Evolutionary conservation across 768 basidiomycete genomes (phyloP).

Genomic region (Xanthoconium stramineum): DNA sequence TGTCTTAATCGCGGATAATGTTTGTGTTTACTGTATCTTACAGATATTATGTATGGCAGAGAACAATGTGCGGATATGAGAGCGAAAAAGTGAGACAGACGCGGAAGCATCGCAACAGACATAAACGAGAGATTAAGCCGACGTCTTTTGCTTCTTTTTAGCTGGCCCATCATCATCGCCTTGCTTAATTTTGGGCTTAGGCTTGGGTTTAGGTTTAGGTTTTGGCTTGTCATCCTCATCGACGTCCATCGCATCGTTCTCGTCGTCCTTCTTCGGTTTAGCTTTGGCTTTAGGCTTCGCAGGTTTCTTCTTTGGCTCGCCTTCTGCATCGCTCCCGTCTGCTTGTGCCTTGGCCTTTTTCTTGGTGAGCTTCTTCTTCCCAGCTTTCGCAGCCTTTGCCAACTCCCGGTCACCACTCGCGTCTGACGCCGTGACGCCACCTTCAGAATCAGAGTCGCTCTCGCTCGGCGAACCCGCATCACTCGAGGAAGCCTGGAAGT

Average conservation of each 20-base stretch:
- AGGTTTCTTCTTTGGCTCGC: conserved; percentile 50
- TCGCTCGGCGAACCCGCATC: conserved; percentile 88
- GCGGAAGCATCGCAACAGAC: not conserved
- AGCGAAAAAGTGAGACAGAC: not conserved
- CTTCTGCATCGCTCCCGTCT: conserved; percentile 40
- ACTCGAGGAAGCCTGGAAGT: conserved; percentile 83
- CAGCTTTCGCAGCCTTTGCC: conserved; percentile 36
- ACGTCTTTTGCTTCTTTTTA: conserved; percentile 74
- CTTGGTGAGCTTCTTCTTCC: conserved; percentile 36
- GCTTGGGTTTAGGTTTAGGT: conserved; percentile 41
- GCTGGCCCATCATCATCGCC: conserved; percentile 51
- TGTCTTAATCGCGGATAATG: conserved; percentile 5
- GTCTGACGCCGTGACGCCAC: conserved; percentile 79
- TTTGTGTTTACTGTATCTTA: conserved; percentile 22
- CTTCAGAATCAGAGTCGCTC: conserved; percentile 57
- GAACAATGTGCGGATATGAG: conserved; percentile 1
- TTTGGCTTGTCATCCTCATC: conserved; percentile 39
- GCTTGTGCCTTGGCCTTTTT: conserved; percentile 45
- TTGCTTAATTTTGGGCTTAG: conserved; percentile 35
- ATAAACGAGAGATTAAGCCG: conserved; percentile 25
- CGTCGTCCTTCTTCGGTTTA: conserved; percentile 40
- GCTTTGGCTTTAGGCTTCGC: conserved; percentile 42
- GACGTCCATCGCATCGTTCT: conserved; percentile 48
- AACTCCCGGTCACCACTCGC: conserved; percentile 77
- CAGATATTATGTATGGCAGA: conserved; percentile 14